These are phyloP conservation scores for Colletotrichum tropicale DNA, from an alignment of 2,329 filamentous ascomycete genomes.

Conservation along the genomic window DNA sequence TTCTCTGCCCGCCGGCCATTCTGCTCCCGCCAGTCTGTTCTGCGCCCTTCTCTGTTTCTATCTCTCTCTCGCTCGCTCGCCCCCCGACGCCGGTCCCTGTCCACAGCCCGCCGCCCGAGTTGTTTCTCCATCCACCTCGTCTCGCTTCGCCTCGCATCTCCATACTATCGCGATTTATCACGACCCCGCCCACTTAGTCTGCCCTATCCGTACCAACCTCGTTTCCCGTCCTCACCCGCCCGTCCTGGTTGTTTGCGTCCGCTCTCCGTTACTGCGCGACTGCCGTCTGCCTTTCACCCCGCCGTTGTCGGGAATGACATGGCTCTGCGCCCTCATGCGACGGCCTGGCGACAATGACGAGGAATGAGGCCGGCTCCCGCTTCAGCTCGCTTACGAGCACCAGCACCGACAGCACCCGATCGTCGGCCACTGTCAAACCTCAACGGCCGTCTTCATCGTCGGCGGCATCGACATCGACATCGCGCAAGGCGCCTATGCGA, in stretches of 20 bases:
- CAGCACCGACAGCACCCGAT: slow-evolving; percentile 70
- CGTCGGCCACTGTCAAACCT: slow-evolving; percentile 67
- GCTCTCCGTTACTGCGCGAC: neutral
- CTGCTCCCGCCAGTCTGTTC: neutral
- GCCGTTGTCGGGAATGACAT: slow-evolving; percentile 18
- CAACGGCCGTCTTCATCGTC: slow-evolving; percentile 33
- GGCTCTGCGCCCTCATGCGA: slow-evolving; percentile 23
- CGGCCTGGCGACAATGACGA: slow-evolving; percentile 64
- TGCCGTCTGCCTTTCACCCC: neutral
- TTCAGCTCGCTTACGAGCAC: slow-evolving; percentile 71
- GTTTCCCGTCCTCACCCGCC: neutral
- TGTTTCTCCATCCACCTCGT: neutral
- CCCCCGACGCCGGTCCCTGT: neutral
- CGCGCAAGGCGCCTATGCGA: slow-evolving; percentile 32
- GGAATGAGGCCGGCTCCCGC: slow-evolving; percentile 66
- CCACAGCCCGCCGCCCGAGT: neutral
- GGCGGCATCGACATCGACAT: slow-evolving; percentile 23
- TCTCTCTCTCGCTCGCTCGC: neutral
- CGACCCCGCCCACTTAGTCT: neutral
- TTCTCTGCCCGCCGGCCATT: neutral
- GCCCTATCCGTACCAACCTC: neutral
- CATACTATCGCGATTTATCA: neutral
- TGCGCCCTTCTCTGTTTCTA: neutral
- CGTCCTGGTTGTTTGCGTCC: neutral
- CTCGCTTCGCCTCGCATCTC: neutral